A percentile compares a stretch with the other conserved stretches of the same genome.
These are phyloP conservation scores for Apium graveolens DNA, from an alignment of 129 eudicot genomes.

Conservation along the genomic window DNA sequence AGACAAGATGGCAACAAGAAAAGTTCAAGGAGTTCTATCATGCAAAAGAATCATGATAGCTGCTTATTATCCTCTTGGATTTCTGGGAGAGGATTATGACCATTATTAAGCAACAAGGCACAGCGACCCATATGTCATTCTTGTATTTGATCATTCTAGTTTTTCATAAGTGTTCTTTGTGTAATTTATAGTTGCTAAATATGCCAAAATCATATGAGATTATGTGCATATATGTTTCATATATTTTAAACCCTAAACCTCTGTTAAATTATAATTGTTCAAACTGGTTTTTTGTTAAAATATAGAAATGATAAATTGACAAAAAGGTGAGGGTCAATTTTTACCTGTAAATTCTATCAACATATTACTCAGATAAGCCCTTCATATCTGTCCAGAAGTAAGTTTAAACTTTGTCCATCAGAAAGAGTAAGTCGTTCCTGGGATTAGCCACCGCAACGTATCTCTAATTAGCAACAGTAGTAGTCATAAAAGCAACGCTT, in stretches of 20 bases:
- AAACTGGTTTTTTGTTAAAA: not conserved
- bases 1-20: slow-evolving; percentile 22
- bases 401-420: not conserved
- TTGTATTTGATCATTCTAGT: not conserved
- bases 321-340: not conserved
- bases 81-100: not conserved
- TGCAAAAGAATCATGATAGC: slow-evolving; percentile 1
- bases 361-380: not conserved
- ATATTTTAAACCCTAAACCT: no score
- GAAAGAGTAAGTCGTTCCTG: not conserved
- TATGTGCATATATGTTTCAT: not conserved
- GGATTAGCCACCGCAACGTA: not conserved
- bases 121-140: not conserved
- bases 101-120: not conserved
- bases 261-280: no score
- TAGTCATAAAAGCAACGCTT: not conserved
- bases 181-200: no score
- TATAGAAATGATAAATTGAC: not conserved
- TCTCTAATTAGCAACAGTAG: not conserved
- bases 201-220: not conserved
- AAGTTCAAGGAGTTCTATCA: slow-evolving; percentile 15
- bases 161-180: not conserved
- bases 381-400: not conserved
- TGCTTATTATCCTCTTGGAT: slow-evolving; percentile 13
- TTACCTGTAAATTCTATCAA: not conserved